These are phyloP conservation scores for Actinomucor elegans DNA, from an alignment of 371 early-diverging fungal species.

Conservation along the genomic window DNA sequence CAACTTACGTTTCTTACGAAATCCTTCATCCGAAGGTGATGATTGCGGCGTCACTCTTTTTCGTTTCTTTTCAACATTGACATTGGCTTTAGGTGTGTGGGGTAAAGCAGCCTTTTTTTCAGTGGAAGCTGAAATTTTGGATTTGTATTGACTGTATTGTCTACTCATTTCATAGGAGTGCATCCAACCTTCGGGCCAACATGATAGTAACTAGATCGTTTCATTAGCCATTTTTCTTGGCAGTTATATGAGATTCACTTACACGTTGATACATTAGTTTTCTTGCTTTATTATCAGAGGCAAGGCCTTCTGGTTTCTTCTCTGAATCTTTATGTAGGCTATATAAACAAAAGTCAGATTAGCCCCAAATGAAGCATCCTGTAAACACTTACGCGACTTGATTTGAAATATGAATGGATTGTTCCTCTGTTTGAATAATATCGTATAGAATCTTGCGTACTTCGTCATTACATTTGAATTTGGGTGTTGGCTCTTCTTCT, in stretches of 20 bases:
- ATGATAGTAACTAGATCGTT: conserved; percentile 34
- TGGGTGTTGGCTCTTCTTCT: conserved; percentile 10
- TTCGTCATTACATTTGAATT: conserved; percentile 40
- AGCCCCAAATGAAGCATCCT: neutral
- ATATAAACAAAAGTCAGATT: neutral
- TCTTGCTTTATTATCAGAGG: conserved; percentile 47
- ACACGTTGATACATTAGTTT: conserved; percentile 53
- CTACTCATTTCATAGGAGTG: conserved; percentile 56
- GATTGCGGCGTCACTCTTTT: neutral
- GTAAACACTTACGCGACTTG: conserved; percentile 33
- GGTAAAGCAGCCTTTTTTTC: conserved; percentile 3
- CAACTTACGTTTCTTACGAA: conserved; percentile 11
- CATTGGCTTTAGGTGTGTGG: neutral
- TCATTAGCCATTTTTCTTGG: neutral
- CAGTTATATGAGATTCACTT: neutral
- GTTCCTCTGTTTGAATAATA: conserved; percentile 38
- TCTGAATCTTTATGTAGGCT: conserved; percentile 11
- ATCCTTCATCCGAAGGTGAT: conserved; percentile 1
- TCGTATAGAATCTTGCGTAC: conserved; percentile 33
- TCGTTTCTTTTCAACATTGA: neutral
- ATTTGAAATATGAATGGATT: conserved; percentile 25
- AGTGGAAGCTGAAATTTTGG: conserved; percentile 9
- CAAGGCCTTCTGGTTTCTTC: conserved; percentile 3
- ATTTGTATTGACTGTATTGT: conserved; percentile 54
- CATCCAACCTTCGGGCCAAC: conserved; percentile 58